Percentiles rank a stretch among this genome's conserved stretches.
Evolutionary conservation across 176 grass and related monocot species (phyloP).

Genomic region (Oryza meyeriana): DNA sequence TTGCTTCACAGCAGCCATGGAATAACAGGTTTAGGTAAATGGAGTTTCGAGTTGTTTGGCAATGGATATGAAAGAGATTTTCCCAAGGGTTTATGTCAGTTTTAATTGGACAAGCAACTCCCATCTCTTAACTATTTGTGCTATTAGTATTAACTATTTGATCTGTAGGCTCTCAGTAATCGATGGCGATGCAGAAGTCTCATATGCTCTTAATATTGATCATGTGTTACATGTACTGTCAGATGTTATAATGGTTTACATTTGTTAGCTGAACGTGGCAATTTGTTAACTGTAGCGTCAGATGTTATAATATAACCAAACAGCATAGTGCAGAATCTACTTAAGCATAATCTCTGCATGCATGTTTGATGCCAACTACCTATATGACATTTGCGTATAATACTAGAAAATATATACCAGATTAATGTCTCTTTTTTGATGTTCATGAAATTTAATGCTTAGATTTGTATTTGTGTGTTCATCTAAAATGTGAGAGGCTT

Average conservation of each 20-base stretch:
- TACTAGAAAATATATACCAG: too few species aligned
- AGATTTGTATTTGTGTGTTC: not conserved
- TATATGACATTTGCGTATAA: too few species aligned
- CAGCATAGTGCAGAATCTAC: too few species aligned
- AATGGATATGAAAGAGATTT: slow-evolving; percentile 37
- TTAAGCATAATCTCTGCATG: too few species aligned
- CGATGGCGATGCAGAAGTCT: not conserved
- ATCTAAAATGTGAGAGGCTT: not conserved
- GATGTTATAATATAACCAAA: too few species aligned
- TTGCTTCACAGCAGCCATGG: not conserved
- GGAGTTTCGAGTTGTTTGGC: slow-evolving; percentile 15
- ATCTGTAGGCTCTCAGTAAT: not conserved
- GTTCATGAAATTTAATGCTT: not conserved
- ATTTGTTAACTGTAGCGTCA: too few species aligned
- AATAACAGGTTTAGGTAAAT: slow-evolving; percentile 21
- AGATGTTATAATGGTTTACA: not conserved
- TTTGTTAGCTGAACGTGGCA: not conserved
- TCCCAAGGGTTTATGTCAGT: slow-evolving; percentile 1
- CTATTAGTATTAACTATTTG: slow-evolving; percentile 1
- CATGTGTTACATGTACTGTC: not conserved
- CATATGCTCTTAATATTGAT: not conserved
- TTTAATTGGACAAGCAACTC: slow-evolving; percentile 18
- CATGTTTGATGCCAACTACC: too few species aligned
- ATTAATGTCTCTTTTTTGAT: too few species aligned
- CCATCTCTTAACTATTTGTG: slow-evolving; percentile 21